A percentile compares a stretch with the other conserved stretches of the same genome.
phyloP scores from a whole-genome alignment of 345 rosid genomes.

The Hibiscus syriacus region DNA sequence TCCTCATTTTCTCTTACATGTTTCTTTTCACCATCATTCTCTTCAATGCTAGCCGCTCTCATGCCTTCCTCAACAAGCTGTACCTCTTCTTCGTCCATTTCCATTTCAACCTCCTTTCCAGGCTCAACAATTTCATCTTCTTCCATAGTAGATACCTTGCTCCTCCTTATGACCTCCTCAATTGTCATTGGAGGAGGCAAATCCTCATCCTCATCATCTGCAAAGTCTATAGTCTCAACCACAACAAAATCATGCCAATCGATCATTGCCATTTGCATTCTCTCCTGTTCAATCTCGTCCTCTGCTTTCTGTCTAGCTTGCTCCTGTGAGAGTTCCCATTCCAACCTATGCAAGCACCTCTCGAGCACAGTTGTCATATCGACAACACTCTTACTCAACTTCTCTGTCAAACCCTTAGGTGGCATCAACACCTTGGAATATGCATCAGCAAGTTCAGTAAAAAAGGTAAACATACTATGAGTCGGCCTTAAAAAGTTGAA shows the following conservation, averaged over 20 bases:
- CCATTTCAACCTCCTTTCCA: conserved; percentile 90
- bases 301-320: conserved; percentile 80
- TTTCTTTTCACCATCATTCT: conserved; percentile 37
- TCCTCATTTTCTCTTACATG: conserved; percentile 35
- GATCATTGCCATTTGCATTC: conserved; percentile 84
- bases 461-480: conserved; percentile 79
- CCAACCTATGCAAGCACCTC: conserved; percentile 73
- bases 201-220: conserved; percentile 85
- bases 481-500: conserved; percentile 83
- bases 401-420: conserved; percentile 57
- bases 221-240: conserved; percentile 79
- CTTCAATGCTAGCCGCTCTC: conserved; percentile 61
- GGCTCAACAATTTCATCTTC: conserved; percentile 71
- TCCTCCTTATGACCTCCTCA: conserved; percentile 76
- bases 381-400: conserved; percentile 42
- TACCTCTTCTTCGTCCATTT: conserved; percentile 91
- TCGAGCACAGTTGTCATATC: conserved; percentile 79
- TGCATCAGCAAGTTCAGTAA: conserved; percentile 71
- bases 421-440: conserved; percentile 81
- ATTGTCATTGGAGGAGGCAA: conserved; percentile 82
- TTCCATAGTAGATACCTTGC: conserved; percentile 57
- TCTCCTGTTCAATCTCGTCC: conserved; percentile 82
- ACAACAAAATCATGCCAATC: conserved; percentile 94
- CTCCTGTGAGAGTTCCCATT: conserved; percentile 84
- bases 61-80: conserved; percentile 88